A percentile compares a stretch with the other conserved stretches of the same genome.
These are phyloP conservation scores for Huiozyma sinensis DNA, from an alignment of 805 yeast species.

Conservation along the genomic window DNA sequence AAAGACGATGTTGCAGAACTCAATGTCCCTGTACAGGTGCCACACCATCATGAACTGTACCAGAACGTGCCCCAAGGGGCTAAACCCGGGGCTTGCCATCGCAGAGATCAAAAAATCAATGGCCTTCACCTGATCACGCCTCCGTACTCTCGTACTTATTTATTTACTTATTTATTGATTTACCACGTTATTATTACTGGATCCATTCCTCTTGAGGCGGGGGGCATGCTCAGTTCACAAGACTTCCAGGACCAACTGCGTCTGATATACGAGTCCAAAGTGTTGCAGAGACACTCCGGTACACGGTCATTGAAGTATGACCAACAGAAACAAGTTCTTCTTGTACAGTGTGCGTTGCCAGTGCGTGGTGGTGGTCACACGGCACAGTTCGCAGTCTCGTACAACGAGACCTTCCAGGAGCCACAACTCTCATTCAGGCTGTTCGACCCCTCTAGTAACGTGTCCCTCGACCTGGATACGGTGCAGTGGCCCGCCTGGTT, in stretches of 20 bases:
- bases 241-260: too few relatives aligned
- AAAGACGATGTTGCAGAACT: slow-evolving; percentile 84
- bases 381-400: slow-evolving; percentile 11
- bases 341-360: background rate
- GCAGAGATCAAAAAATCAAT: slow-evolving; percentile 92
- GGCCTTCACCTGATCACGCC: slow-evolving; percentile 48
- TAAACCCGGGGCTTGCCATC: slow-evolving; percentile 95
- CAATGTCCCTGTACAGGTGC: slow-evolving; percentile 96
- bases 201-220: slow-evolving; percentile 1
- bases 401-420: slow-evolving; percentile 15
- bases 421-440: slow-evolving; percentile 14
- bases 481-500: slow-evolving; percentile 1
- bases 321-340: background rate
- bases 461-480: background rate
- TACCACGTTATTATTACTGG: slow-evolving; percentile 3
- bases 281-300: too few relatives aligned
- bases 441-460: slow-evolving; percentile 4
- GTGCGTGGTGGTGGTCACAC: background rate
- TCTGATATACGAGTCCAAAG: too few relatives aligned
- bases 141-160: slow-evolving; percentile 1
- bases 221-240: too few relatives aligned
- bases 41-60: slow-evolving; percentile 99
- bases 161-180: slow-evolving; percentile 3
- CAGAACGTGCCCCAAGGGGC: slow-evolving; percentile 94
- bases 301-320: too few relatives aligned